Base-by-base conservation (phyloP, 371 early-diverging fungal species). In the Blakeslea trispora region DNA sequence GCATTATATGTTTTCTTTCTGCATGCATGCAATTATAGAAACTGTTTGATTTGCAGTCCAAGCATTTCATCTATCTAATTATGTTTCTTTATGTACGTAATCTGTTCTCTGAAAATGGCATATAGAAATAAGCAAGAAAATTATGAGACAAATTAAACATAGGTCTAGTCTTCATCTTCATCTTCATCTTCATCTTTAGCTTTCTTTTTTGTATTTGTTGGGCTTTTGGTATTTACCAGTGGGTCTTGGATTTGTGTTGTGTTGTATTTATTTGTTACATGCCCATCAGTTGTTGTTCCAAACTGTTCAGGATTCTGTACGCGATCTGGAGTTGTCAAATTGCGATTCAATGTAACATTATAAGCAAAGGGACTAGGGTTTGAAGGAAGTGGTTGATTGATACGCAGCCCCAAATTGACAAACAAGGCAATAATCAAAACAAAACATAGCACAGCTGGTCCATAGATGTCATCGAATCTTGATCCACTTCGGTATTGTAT, bases 391-490 rank as follows among this genome's bases (percentile, higher is more conserved):
- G 65, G 53, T 9, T 65, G 65, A 23, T 45, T 50, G 5, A 70
- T 37, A 8, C 67, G 52, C 22, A 68, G 35, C 0, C 50, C 45
- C 56, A 96, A 85, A 69, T 93, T 93, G 45, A 91, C 71, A 35
- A 87, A 60, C 57, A 94, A 75, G 7, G 91, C 94, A 49, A 82
- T 62, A 32, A 94, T 75, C 44, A 93, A 80, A 11, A 89, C 81
- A 18, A 86, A 61, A 21, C 93, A 91, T 14, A 95, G 73, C 15
- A 90, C 70, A 3, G 89, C 85, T 14, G 95, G 94, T 3, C 90
- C 86, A 17, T 65, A 64, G 13, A 75, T 61, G 59, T 81, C 83
- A 55, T 80, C 82, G 34, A 84, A 86, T 8, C 83, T 77, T 5
- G 72, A 71, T 13, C 75, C 59, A 6, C 78, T 74, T 19, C 83